phyloP scores from a whole-genome alignment of 495 filamentous ascomycete genomes.

The Tuber magnatum region DNA sequence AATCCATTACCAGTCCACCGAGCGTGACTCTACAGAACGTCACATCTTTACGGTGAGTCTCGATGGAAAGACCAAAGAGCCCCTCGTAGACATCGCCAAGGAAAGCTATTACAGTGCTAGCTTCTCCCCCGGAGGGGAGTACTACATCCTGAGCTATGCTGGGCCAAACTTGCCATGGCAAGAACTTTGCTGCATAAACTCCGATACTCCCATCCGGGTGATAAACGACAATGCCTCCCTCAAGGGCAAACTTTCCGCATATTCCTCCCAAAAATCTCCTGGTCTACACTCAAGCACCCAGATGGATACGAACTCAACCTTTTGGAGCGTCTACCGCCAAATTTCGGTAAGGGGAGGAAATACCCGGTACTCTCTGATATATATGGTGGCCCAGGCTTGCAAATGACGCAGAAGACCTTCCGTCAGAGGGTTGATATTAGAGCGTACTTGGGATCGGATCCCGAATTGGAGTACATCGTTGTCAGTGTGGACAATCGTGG shows the following conservation, averaged over 20 bases:
- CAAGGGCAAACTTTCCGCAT: constrained; percentile 45
- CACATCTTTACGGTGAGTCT: constrained; percentile 53
- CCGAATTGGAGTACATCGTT: constrained; percentile 53
- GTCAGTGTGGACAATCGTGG: constrained; percentile 54
- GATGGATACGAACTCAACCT: constrained; percentile 48
- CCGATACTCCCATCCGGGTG: constrained; percentile 46
- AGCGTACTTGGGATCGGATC: constrained; percentile 52
- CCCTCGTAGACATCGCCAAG: constrained; percentile 49
- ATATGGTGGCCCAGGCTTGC: constrained; percentile 48
- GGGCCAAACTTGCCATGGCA: constrained; percentile 55
- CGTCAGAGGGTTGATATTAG: constrained; percentile 44
- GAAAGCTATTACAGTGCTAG: constrained; percentile 50
- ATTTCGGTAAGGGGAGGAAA: constrained; percentile 49
- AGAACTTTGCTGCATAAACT: constrained; percentile 48
- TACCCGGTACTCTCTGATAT: constrained; percentile 54
- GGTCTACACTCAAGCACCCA: constrained; percentile 47
- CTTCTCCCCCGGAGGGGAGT: constrained; percentile 50
- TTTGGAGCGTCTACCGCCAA: constrained; percentile 48
- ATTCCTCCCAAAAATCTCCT: constrained; percentile 50
- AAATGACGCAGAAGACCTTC: constrained; percentile 49
- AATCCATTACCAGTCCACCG: constrained; percentile 53
- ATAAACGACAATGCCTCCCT: constrained; percentile 49
- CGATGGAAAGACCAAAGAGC: constrained; percentile 43
- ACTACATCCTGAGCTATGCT: constrained; percentile 52
- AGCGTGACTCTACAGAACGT: constrained; percentile 51